These are phyloP conservation scores for Gymnopilus dilepis DNA, from an alignment of 768 basidiomycete genomes.

Conservation along the genomic window DNA sequence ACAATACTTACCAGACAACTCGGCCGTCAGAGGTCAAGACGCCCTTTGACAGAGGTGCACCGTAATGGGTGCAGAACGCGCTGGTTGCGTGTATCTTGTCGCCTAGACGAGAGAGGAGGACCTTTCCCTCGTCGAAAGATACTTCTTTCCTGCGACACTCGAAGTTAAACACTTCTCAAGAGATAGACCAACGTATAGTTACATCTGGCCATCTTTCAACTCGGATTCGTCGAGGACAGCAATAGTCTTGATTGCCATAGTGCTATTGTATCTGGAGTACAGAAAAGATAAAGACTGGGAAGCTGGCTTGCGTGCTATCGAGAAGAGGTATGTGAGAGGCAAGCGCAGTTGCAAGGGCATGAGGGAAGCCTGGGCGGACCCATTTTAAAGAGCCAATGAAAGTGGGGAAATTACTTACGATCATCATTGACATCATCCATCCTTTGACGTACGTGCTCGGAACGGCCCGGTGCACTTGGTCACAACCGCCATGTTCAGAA, in stretches of 20 bases:
- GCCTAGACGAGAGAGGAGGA: constrained; percentile 77
- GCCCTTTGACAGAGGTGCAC: constrained; percentile 85
- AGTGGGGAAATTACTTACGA: constrained; percentile 13
- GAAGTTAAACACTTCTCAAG: constrained; percentile 6
- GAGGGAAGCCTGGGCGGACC: constrained; percentile 2
- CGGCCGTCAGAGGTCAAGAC: constrained; percentile 79
- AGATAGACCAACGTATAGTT: constrained; percentile 4
- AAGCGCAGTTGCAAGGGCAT: constrained; percentile 18
- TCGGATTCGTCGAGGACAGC: constrained; percentile 63
- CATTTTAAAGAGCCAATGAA: constrained; percentile 23
- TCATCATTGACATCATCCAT: not conserved
- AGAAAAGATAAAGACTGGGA: constrained; percentile 3
- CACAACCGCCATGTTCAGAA: not conserved
- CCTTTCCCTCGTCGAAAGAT: constrained; percentile 75
- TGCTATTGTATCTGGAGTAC: constrained; percentile 23
- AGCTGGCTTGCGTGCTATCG: constrained; percentile 5
- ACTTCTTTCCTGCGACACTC: constrained; percentile 76
- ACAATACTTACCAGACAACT: constrained; percentile 68
- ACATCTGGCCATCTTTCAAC: constrained; percentile 73
- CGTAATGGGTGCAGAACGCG: constrained; percentile 91
- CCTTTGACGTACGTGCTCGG: not conserved
- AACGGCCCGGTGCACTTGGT: not conserved
- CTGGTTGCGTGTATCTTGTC: constrained; percentile 80
- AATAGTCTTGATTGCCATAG: constrained; percentile 56
- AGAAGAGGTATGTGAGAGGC: constrained; percentile 20